phyloP scores from a whole-genome alignment of 305 asterid genomes.

The Caryopteris hybrid region DNA sequence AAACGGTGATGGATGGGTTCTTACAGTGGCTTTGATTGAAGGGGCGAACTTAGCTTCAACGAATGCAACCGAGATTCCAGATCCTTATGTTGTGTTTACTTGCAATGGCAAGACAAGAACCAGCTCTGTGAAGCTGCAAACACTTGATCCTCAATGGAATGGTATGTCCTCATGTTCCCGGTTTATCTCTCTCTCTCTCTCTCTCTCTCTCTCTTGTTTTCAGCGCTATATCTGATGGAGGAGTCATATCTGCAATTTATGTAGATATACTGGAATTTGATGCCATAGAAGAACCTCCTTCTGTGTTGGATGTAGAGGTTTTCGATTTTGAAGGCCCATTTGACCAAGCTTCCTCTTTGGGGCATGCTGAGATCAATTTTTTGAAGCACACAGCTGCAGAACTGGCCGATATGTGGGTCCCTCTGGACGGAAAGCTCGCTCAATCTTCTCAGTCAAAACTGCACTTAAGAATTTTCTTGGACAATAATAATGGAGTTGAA shows the following conservation, averaged over 20 bases:
- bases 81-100: constrained; percentile 82
- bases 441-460: constrained; percentile 66
- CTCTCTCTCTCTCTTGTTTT: not conserved
- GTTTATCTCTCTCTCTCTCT: not conserved
- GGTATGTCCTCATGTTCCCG: too few species aligned
- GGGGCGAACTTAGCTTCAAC: constrained; percentile 54
- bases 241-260: constrained; percentile 3
- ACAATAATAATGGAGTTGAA: constrained; percentile 79
- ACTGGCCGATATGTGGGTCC: constrained; percentile 86
- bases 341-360: constrained; percentile 68
- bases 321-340: constrained; percentile 83
- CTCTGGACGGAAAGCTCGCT: constrained; percentile 75
- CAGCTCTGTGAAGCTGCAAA: constrained; percentile 90
- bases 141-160: constrained; percentile 78
- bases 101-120: constrained; percentile 88
- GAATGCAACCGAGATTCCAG: constrained; percentile 47
- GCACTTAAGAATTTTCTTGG: constrained; percentile 76
- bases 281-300: constrained; percentile 86
- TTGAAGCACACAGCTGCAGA: constrained; percentile 73
- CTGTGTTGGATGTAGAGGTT: constrained; percentile 77
- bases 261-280: constrained; percentile 91
- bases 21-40: constrained; percentile 76
- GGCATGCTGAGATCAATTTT: constrained; percentile 82
- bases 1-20: constrained; percentile 91
- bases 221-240: not conserved